phyloP scores from a whole-genome alignment of 768 basidiomycete genomes.

The Pulveroboletus sp. region DNA sequence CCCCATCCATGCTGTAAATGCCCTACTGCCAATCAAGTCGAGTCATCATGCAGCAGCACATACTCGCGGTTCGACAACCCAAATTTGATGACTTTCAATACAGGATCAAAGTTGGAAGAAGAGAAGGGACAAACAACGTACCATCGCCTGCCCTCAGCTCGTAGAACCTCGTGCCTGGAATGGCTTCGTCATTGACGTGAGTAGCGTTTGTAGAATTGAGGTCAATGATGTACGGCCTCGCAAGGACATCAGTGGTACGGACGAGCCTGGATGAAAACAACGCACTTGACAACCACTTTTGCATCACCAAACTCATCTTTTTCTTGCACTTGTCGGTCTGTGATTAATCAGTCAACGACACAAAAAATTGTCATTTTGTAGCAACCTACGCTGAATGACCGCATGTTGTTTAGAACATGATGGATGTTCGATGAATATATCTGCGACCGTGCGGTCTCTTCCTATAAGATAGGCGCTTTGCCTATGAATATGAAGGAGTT shows the following conservation, averaged over 20 bases:
- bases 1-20: neutral
- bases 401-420: conserved; percentile 99
- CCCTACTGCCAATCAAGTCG: conserved; percentile 31
- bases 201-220: conserved; percentile 98
- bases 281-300: conserved; percentile 82
- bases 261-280: conserved; percentile 14
- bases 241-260: conserved; percentile 4
- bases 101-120: conserved; percentile 8
- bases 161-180: conserved; percentile 84
- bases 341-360: conserved; percentile 4
- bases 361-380: neutral
- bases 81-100: conserved; percentile 71
- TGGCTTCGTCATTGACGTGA: conserved; percentile 78
- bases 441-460: conserved; percentile 79
- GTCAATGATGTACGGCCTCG: conserved; percentile 94
- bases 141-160: conserved; percentile 79
- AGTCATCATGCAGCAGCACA: conserved; percentile 80
- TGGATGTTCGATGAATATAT: conserved; percentile 90
- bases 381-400: conserved; percentile 78
- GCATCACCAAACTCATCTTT: conserved; percentile 83
- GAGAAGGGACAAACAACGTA: conserved; percentile 33
- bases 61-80: conserved; percentile 79
- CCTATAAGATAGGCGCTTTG: conserved; percentile 96
- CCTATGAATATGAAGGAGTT: conserved; percentile 85
- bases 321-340: conserved; percentile 79